Evolutionary conservation across 306 rosid species (phyloP), one percentile per base, ranked within the genome.

Genomic region (Begonia fuchsioides): DNA sequence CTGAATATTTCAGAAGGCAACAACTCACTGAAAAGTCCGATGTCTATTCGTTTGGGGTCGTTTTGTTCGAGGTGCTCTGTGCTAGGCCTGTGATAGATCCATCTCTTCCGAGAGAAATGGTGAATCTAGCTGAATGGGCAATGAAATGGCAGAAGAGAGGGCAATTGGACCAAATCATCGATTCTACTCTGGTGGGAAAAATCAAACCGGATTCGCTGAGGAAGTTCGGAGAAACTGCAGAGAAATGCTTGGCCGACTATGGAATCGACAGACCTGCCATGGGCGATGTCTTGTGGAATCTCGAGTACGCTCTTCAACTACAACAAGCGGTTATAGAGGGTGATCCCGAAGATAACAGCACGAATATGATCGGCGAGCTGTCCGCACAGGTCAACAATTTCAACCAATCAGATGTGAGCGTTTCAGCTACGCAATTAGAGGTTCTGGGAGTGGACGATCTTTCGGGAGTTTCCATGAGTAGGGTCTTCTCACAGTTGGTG

Each of bases 41-140:
- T 45, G 87, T 87, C 14, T 82, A 87, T 62, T 87, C 96, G 5
- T 87, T 87, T 50, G 92, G 96, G 19, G 94, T 87, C 32, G 96
- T 87, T 64, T 53, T 87, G 72, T 79, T 82, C 44, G 94, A 87
- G 59, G 93, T 77, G 26, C 71, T 87, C 10, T 87, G 94, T 40
- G 96, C 94, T 41, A 80, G 94, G 40, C 93, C 96, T 32, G 87
- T 83, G 17, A 82, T 83, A 44, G 94, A 87, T 56, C 96, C 96
- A 18, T 68, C 94, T 12, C 96, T 79, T 63, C 76, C 82, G 0
- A 72, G 93, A 59, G 96, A 82, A 65, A 77, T 68, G 87, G 96
- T 87, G 41, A 82, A 82, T 72, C 69, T 87, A 51, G 96, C 94
- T 12, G 93, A 87, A 72, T 82, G 96, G 96, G 84, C 85, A 11